A percentile compares a stretch with the other conserved stretches of the same genome.
Conservation (phyloP, 2,329 filamentous ascomycete genomes). For the Aspergillus glaucus region DNA sequence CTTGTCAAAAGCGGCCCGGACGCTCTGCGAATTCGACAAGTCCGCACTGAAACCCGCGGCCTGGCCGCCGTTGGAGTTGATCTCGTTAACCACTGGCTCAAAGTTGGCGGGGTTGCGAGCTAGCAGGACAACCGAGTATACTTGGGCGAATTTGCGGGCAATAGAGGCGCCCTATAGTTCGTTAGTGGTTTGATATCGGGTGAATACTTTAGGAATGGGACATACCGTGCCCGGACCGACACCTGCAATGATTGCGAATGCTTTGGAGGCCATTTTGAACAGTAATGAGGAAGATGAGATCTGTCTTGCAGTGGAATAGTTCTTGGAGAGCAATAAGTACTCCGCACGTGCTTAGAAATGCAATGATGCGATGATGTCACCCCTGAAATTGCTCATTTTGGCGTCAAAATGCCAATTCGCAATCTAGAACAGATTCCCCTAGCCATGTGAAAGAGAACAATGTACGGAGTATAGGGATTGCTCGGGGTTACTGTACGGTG, state of each 20-base stretch:
- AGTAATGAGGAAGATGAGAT: neutral
- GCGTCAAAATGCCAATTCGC: neutral
- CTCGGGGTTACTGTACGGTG: no score
- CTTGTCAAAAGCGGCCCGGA: slow-evolving; percentile 48
- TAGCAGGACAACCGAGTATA: slow-evolving; percentile 55
- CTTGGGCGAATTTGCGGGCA: slow-evolving; percentile 52
- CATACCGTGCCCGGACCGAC: slow-evolving; percentile 42
- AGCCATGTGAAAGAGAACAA: no score
- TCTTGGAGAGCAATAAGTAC: neutral
- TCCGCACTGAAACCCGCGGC: slow-evolving; percentile 58
- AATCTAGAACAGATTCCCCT: neutral
- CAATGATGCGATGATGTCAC: neutral
- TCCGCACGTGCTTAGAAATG: neutral
- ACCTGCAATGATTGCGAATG: slow-evolving; percentile 42
- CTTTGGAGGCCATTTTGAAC: slow-evolving; percentile 29
- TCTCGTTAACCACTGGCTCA: slow-evolving; percentile 51
- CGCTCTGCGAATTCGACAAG: slow-evolving; percentile 46
- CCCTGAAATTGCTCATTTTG: no score
- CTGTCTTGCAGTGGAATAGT: neutral
- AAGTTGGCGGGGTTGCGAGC: slow-evolving; percentile 54
- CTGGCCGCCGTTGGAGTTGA: slow-evolving; percentile 52
- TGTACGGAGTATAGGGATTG: no score
- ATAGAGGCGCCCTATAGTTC: slow-evolving; percentile 51
- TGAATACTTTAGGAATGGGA: neutral
- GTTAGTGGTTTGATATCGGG: slow-evolving; percentile 28